Base-by-base conservation (phyloP, 352 stramenopile genomes). In the Pythium sukuiense region DNA sequence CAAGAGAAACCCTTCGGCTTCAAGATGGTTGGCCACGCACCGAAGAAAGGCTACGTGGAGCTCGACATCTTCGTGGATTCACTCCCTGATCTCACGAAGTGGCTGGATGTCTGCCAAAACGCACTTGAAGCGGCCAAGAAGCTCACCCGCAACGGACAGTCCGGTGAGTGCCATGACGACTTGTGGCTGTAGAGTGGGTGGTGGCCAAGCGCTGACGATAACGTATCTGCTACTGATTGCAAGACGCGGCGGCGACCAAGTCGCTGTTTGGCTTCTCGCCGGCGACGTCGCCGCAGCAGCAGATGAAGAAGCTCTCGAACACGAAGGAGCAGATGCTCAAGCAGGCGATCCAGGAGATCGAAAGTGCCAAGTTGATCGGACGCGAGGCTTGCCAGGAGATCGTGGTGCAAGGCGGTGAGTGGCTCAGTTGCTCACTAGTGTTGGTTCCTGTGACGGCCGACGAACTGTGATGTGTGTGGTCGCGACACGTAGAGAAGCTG, bases 11-110 rank as follows among this genome's bases (percentile, higher is more conserved):
- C 85, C 0, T 95, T 90, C 53, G 87, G 83, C 33, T 95, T 95
- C 70, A 92, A 92, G 74, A 86, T 95, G 74, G 72, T 95, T 30
- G 87, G 87, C 33, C 87, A 95, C 66, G 85, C 83, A 26, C 85
- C 87, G 0, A 74, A 71, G 39, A 87, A 91, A 43, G 84, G 86
- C 37, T 93, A 90, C 70, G 75, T 89, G 16, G 86, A 95, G 75
- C 81, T 92, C 53, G 84, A 91, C 56, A 77, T 92, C 64, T 93
- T 88, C 55, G 84, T 93, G 33, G 84, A 94, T 43, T 70, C 77
- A 41, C 61, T 87, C 8, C 50, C 48, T 1, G 81, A 93, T 54
- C 71, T 88, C 11, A 85, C 81, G 69, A 89, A 92, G 63, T 95
- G 87, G 87, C 72, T 95, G 37, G 79, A 92, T 54, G 83, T 95